phyloP scores from a whole-genome alignment of 2,329 filamentous ascomycete genomes.

The Lecanicillium sp. region DNA sequence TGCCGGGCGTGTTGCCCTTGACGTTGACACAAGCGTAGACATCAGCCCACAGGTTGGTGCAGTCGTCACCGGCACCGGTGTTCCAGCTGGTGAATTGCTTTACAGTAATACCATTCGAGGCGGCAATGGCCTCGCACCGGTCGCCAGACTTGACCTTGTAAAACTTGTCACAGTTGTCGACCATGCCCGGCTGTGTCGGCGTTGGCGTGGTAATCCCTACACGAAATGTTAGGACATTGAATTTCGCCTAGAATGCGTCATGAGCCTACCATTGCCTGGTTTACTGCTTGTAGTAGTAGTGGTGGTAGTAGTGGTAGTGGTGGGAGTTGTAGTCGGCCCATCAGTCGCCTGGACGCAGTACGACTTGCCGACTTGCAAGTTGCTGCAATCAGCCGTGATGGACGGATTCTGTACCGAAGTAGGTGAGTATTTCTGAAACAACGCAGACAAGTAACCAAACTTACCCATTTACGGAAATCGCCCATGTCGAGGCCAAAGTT shows the following conservation, averaged over 20 bases:
- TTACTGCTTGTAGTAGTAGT: neutral
- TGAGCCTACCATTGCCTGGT: neutral
- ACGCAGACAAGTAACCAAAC: neutral
- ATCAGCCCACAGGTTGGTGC: slow-evolving; percentile 12
- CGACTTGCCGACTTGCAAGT: neutral
- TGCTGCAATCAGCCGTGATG: neutral
- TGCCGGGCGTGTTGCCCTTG: neutral
- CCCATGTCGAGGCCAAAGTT: neutral
- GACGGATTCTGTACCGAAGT: neutral
- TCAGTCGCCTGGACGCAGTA: slow-evolving; percentile 3
- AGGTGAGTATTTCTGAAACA: neutral
- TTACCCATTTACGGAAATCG: slow-evolving; percentile 1
- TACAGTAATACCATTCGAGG: neutral
- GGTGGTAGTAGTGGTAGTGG: neutral
- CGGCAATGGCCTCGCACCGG: slow-evolving; percentile 6
- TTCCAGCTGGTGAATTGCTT: slow-evolving; percentile 15
- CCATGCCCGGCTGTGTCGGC: slow-evolving; percentile 16
- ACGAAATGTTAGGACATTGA: neutral
- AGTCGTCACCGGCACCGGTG: slow-evolving; percentile 2
- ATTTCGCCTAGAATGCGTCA: neutral
- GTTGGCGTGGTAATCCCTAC: slow-evolving; percentile 13
- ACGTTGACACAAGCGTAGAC: slow-evolving; percentile 13
- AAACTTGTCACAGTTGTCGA: slow-evolving; percentile 14
- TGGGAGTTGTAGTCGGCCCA: neutral
- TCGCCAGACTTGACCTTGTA: slow-evolving; percentile 10